Evolutionary conservation across 2,329 filamentous ascomycete species (phyloP), one percentile per base, ranked within the genome.

Genomic region (Scedosporium boydii): DNA sequence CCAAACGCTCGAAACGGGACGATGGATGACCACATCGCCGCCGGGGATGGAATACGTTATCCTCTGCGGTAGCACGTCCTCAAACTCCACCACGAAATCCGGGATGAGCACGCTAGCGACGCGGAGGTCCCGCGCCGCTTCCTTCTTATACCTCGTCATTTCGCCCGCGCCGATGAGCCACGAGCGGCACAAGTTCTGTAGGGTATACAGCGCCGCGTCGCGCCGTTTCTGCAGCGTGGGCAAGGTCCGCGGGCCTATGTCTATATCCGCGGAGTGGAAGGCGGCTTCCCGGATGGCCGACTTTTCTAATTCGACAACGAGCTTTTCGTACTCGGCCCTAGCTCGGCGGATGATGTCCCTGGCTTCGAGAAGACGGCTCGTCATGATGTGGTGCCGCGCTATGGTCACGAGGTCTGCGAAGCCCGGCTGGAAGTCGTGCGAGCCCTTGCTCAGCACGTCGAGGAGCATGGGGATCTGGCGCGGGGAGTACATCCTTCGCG

Each of bases 371-470:
- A 59, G 10, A 7, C 26, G 14, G 10, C 3, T 5, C n/a, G 16
- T 9, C 21, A 6, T 6, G 27, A 59, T 38, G 26, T 23, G 41
- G 16, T n/a, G 4, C 27, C 12, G 58, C 26, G 61, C 61, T 9
- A 59, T 38, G 55, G 76, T 68, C 67, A 78, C 73, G 70, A 82
- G 82, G 71, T 88, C 82, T 14, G 79, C 73, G 64, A 89, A 79
- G 0, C 76, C 82, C 0, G 87, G 86, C 6, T 74, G 66, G 58
- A 87, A 70, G 62, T 80, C 78, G 73, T 86, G 84, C 0, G 84
- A 83, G n/a, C 75, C 70, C 3, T 78, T 75, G 0, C 76, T 83
- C 82, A 91, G 88, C 21, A 78, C 79, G 0, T 81, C 64, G 78
- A 82, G 89, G 21, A 91, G 70, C 4, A 75, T 70, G 46, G 77